Evolutionary conservation across 2,329 filamentous ascomycete species (phyloP).

Genomic region (Fonsecaea monophora): DNA sequence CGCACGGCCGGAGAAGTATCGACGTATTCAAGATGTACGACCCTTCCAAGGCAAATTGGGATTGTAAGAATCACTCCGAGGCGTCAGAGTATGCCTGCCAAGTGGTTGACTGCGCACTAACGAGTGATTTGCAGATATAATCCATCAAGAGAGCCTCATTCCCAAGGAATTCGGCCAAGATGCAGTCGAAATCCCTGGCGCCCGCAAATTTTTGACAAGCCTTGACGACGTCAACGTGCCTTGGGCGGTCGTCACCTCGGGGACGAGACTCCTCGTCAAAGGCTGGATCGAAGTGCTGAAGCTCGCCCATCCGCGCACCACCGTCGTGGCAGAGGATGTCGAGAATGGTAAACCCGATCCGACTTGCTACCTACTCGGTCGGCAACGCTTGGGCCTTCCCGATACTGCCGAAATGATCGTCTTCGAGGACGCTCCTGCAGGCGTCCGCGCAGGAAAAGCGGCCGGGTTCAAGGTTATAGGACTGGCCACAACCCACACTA

Average conservation of each 20-base stretch:
- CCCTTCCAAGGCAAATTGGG: constrained; percentile 87
- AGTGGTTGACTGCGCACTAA: neutral
- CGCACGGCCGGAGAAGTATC: constrained; percentile 88
- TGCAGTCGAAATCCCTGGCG: constrained; percentile 85
- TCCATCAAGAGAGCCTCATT: constrained; percentile 76
- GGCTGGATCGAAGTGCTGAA: constrained; percentile 74
- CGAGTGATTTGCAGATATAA: constrained; percentile 67
- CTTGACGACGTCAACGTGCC: constrained; percentile 69
- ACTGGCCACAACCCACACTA: constrained; percentile 81
- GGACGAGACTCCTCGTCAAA: constrained; percentile 68
- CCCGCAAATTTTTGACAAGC: constrained; percentile 70
- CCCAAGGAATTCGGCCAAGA: constrained; percentile 77
- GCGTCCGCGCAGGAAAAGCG: constrained; percentile 80
- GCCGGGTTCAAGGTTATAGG: constrained; percentile 85
- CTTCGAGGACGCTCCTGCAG: constrained; percentile 86
- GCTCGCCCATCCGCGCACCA: constrained; percentile 68
- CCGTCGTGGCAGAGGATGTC: constrained; percentile 79
- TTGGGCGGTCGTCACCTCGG: constrained; percentile 86
- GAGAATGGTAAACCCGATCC: constrained; percentile 78
- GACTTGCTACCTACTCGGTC: constrained; percentile 73
- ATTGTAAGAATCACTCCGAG: constrained; percentile 67
- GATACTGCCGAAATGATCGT: constrained; percentile 69
- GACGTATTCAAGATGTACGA: constrained; percentile 81
- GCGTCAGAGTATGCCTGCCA: neutral
- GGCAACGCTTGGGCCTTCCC: constrained; percentile 62